These are phyloP conservation scores for Colletotrichum magnum DNA, from an alignment of 2,329 filamentous ascomycete species.

Conservation along the genomic window DNA sequence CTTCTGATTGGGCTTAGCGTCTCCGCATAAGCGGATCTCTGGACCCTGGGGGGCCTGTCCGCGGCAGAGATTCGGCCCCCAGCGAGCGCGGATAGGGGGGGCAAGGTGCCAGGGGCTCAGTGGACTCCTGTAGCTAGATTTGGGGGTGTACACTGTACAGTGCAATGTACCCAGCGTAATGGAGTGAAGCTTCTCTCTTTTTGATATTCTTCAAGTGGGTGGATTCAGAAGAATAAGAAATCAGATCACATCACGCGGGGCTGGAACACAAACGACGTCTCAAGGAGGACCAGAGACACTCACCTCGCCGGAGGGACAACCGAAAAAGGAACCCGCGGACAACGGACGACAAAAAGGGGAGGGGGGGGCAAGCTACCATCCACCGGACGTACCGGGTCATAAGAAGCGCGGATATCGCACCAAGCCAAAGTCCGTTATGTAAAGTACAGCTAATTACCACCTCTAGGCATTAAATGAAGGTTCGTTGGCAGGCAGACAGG, in stretches of 20 bases:
- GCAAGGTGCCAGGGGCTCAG: neutral
- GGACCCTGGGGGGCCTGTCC: conserved; percentile 9
- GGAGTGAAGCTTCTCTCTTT: conserved; percentile 11
- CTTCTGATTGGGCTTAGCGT: conserved; percentile 38
- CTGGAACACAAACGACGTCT: too few species aligned
- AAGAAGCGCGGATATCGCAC: too few species aligned
- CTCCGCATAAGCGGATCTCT: conserved; percentile 14
- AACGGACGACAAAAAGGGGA: conserved; percentile 15
- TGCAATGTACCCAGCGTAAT: neutral
- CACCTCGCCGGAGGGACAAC: neutral
- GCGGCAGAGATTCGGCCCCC: conserved; percentile 19
- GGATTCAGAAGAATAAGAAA: neutral
- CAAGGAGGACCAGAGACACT: neutral
- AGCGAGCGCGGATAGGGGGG: conserved; percentile 14
- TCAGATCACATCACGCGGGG: neutral
- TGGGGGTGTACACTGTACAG: too few species aligned
- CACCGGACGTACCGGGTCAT: too few species aligned
- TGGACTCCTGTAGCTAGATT: neutral
- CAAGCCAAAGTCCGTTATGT: neutral
- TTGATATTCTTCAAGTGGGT: neutral
- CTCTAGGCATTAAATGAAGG: too few species aligned
- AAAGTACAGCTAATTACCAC: too few species aligned
- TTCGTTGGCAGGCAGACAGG: too few species aligned
- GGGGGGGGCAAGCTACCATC: too few species aligned
- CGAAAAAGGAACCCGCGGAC: conserved; percentile 17